Base-by-base conservation (phyloP, 1,139 yeast genomes). In the Schwanniomyces etchellsii region DNA sequence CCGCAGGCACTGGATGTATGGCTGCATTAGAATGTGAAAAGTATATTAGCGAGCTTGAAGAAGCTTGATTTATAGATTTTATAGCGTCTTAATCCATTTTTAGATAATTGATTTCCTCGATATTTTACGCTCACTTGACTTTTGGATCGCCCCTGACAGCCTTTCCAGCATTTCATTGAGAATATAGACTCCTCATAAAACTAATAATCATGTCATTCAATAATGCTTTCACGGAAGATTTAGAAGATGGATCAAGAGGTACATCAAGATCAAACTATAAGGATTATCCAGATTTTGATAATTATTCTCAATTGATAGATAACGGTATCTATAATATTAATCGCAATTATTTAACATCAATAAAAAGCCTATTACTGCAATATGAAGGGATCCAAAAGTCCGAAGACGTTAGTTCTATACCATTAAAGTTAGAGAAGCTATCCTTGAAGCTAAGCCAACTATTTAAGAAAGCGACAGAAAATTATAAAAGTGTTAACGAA, bases 1-100 rank as follows among this genome's bases (percentile, higher is more conserved):
- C 96, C 55, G 98, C 98, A 20, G 99, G 98, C 54, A 76, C 96
- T 43, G 99, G 99, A 41, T 91, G 98, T 73, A 91, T 89, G 96
- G 99, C 99, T 47, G 99, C 95, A 40, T 74, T 91, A 43, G 98
- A 91, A 53, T 86, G 93, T 51, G 96, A 88, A 67, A 81, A 77
- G 60, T 83, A 73, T 57, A 60, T 89, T 44, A 67, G 89, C 33
- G 91, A 84, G 53, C 70, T 71, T 48, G 89, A 80, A 47, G 47
- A 33, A 15, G 23, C 27, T 9, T 32, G 28, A 26, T n/a, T n/a
- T n/a, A n/a, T n/a, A n/a, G n/a, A n/a, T n/a, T n/a, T n/a, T n/a
- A 30, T 29, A 14, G 16, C 12, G 26, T 13, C 14, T 24, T 16
- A 27, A 20, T 20, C 21, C 23, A 18, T 29, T 17, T 29, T 24